Evolutionary conservation across 768 basidiomycete species (phyloP), one percentile per base, ranked within the genome.

Genomic region (Xerocomellus dryophilus): DNA sequence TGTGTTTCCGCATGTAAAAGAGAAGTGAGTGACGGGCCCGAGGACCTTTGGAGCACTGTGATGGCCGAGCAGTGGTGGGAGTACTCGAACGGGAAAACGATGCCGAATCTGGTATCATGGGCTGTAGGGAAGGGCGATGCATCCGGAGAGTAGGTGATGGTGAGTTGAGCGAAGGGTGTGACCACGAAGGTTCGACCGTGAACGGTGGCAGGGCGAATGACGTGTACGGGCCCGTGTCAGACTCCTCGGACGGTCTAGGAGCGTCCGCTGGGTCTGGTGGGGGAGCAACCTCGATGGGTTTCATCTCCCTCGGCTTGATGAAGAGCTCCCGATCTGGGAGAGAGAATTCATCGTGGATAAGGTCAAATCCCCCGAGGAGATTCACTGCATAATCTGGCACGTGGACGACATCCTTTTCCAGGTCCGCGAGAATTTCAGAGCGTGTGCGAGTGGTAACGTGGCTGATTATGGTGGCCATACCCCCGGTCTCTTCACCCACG

Each of bases 361-460:
- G 61, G 51, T 78, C 78, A 20, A 80, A 70, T 14, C 66, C 73
- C 25, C 74, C 71, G 48, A 80, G 66, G 40, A 80, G 74, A 57
- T 76, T 69, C 49, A 72, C 62, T 6, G 76, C 77, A 52, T 80
- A 80, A 47, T 73, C 73, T 9, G 79, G 78, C 46, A 79, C 69
- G 47, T 69, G 56, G 38, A 74, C 65, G 15, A 64, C 66, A 20
- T 77, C 57, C 51, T 68, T 65, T 45, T 66, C 65, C 59, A 69
- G 44, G 42, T 58, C 67, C 31, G 70, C 67, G 36, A 76, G 65
- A 43, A 78, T 72, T 50, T 77, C 73, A 27, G 68, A 68, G 48
- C 63, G 69, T 2, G 75, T 56, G 39, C 73, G 76, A 10, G 65
- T 61, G 12, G 62, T 53, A n/a, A 66, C 50, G 43, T 62, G 63